Conservation (phyloP, 176 grass and related monocot species). For the Carex parvula region DNA sequence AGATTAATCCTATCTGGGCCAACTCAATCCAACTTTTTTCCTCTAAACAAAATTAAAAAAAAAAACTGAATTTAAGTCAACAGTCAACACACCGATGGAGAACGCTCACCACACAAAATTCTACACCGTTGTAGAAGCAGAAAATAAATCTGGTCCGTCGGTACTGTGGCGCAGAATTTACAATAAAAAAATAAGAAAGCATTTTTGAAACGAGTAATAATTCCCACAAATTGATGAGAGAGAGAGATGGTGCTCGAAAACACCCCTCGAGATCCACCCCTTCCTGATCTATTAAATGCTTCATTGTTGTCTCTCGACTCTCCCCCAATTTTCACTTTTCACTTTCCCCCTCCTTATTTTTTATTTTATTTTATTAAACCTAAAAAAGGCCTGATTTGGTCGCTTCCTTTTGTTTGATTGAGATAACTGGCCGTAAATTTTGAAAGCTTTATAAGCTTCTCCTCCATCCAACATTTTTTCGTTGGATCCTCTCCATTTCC, state of each 20-base stretch:
- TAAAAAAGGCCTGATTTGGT: conserved; percentile 4
- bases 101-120: not conserved
- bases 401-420: not conserved
- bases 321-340: not conserved
- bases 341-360: not conserved
- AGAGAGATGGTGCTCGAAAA: not conserved
- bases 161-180: not conserved
- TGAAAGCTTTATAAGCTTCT: conserved; percentile 8
- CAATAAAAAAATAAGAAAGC: not conserved
- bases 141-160: not conserved
- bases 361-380: not conserved
- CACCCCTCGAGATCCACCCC: not conserved
- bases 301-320: not conserved
- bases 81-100: not conserved
- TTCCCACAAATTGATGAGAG: not conserved
- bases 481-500: not conserved
- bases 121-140: not conserved
- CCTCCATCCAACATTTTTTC: not conserved
- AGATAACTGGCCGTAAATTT: not conserved
- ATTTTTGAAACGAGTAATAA: not conserved
- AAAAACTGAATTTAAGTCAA: not conserved
- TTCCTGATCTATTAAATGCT: not conserved
- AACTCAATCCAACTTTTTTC: no score
- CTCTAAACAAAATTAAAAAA: no score
- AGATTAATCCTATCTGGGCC: no score